Percentiles rank a stretch among this genome's conserved stretches.
phyloP scores from a whole-genome alignment of 176 grass and related monocot species.

The Lolium perenne region DNA sequence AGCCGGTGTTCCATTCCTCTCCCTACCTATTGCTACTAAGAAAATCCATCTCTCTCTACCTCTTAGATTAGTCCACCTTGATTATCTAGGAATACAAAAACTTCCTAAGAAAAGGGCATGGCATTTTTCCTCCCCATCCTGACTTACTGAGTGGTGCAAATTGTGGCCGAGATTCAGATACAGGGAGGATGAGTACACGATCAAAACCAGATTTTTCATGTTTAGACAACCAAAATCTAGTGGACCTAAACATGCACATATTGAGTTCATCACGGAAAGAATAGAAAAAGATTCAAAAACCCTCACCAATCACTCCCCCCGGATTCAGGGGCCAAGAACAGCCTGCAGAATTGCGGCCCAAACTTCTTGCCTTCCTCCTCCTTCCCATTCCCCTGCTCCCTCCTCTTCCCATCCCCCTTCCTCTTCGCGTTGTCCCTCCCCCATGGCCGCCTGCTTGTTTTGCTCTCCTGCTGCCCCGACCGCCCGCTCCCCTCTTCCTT shows the following conservation, averaged over 20 bases:
- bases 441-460: background rate
- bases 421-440: too few species aligned
- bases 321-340: background rate
- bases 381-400: too few species aligned
- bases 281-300: background rate
- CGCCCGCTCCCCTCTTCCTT: too few species aligned
- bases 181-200: slow-evolving; percentile 34
- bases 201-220: background rate
- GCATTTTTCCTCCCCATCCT: background rate
- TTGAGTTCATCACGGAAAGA: background rate
- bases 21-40: slow-evolving; percentile 7
- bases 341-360: too few species aligned
- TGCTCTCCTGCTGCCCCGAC: background rate
- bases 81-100: slow-evolving; percentile 6
- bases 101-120: slow-evolving; percentile 18
- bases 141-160: slow-evolving; percentile 43
- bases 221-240: background rate
- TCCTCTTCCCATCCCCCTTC: too few species aligned
- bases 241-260: background rate
- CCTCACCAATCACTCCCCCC: slow-evolving; percentile 47
- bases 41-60: slow-evolving; percentile 35
- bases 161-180: slow-evolving; percentile 66
- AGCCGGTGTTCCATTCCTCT: slow-evolving; percentile 14
- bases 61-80: slow-evolving; percentile 2
- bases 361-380: too few species aligned